Percentiles rank a stretch among this genome's conserved stretches.
Evolutionary conservation across 441 rosid species (phyloP).

Genomic region (Euphorbia corollata): DNA sequence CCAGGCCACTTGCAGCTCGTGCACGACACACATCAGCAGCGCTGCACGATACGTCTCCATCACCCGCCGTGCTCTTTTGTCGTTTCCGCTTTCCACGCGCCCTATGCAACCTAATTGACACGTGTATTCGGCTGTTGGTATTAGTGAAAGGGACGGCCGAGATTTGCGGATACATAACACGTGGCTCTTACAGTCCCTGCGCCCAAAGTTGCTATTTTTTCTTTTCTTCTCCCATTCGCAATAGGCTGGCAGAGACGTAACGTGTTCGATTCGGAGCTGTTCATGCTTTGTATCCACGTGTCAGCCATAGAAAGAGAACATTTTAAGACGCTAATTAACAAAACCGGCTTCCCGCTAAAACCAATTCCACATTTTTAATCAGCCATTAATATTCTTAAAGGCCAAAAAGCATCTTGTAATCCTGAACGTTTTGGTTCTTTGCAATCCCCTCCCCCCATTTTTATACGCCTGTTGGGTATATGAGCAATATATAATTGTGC

Average conservation of each 20-base stretch:
- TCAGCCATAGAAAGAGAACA: background rate
- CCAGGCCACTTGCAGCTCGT: background rate
- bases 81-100: background rate
- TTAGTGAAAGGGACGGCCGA: conserved; percentile 9
- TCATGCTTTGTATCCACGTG: conserved; percentile 22
- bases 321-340: conserved; percentile 5
- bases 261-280: conserved; percentile 13
- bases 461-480: too few species aligned
- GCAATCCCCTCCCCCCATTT: too few species aligned
- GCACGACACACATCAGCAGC: background rate
- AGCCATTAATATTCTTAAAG: conserved; percentile 30
- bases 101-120: conserved; percentile 4
- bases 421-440: too few species aligned
- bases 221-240: too few species aligned
- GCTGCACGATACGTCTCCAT: conserved; percentile 6
- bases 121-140: conserved; percentile 4
- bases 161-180: conserved; percentile 17
- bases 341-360: conserved; percentile 23
- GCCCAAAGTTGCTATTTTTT: too few species aligned
- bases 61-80: background rate
- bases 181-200: too few species aligned
- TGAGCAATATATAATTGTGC: too few species aligned
- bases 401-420: too few species aligned
- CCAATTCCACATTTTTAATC: conserved; percentile 12
- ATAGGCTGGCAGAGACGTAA: background rate